Evolutionary conservation across 2,329 filamentous ascomycete genomes (phyloP).

Genomic region (Cladophialophora immunda): DNA sequence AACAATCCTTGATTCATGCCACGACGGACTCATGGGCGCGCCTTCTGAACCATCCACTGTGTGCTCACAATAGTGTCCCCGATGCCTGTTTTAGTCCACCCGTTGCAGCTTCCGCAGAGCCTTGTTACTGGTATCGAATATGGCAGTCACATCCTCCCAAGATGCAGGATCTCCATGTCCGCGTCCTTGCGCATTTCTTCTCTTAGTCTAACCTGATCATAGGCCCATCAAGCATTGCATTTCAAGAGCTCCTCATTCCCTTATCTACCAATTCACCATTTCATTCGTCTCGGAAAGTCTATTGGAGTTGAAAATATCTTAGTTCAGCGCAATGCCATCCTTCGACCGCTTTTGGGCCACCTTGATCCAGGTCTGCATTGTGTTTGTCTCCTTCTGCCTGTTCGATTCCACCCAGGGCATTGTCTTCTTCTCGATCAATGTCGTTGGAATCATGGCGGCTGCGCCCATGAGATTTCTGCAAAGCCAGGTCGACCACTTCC

Average conservation of each 20-base stretch:
- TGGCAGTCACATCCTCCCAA: not conserved
- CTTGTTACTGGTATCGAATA: not conserved
- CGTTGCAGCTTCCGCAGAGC: not conserved
- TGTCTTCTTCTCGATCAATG: not conserved
- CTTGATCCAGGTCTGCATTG: constrained; percentile 2
- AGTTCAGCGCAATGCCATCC: not conserved
- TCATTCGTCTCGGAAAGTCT: not conserved
- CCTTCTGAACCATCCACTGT: not conserved
- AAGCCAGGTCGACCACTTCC: not conserved
- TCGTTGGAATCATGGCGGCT: not conserved
- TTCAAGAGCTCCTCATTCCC: not conserved
- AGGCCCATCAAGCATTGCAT: not conserved
- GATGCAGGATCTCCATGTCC: not conserved
- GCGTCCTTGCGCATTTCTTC: not conserved
- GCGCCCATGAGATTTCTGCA: not conserved
- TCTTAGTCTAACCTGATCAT: not conserved
- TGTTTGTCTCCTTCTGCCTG: not conserved
- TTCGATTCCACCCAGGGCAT: not conserved
- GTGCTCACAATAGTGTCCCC: not conserved
- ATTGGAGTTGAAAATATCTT: not conserved
- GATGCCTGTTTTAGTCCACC: not conserved
- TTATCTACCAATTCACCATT: constrained; percentile 6
- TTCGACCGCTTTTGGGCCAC: not conserved
- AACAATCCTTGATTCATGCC: not conserved
- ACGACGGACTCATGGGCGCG: not conserved